Base-by-base conservation (phyloP, 768 basidiomycete species). In the Scleroderma bovista region DNA sequence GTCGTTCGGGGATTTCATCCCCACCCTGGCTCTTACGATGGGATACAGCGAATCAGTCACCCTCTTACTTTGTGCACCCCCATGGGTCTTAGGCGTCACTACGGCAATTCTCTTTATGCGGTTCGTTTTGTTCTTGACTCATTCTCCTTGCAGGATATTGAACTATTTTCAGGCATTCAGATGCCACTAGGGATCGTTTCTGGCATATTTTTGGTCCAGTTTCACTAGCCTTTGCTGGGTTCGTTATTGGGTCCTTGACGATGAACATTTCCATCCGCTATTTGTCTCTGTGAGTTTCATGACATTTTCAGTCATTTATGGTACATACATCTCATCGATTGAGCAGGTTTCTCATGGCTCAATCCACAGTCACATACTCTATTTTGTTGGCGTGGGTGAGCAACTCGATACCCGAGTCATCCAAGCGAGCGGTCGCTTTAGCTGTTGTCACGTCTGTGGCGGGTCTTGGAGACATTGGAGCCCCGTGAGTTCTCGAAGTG, bases 1-100 rank as follows among this genome's bases (percentile, higher is more conserved):
- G 6, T 81, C 81, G 8, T 91, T 91, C 76, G 85, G 86, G 63
- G 84, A 81, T n/a, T 88, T 82, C 65, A 90, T 90, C 71, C 87
- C 84, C 19, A 88, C 89, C 1, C 69, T 92, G 50, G 81, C 77
- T 32, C 77, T 75, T 13, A 92, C 89, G 6, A 72, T 93, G 63
- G 84, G 84, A 11, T 86, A 74, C 64, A 72, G 69, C 54, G 67
- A 72, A 24, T 86, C 84, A 2, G 69, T 81, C 34, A 83, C 85
- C 3, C 72, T 89, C 9, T 60, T 88, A 44, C 75, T 92, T 52
- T 88, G 86, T 60, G 88, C 84, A 7, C 90, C 88, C 6, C 88
- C 88, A n/a, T 90, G 80, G 72, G 64, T 73, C 7, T 79, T 84
- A 59, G 74, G 85, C 3, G 77, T 77, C n/a, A 57, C 82, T 16